Conservation (phyloP, 345 rosid species). For the Linum usitatissimum region DNA sequence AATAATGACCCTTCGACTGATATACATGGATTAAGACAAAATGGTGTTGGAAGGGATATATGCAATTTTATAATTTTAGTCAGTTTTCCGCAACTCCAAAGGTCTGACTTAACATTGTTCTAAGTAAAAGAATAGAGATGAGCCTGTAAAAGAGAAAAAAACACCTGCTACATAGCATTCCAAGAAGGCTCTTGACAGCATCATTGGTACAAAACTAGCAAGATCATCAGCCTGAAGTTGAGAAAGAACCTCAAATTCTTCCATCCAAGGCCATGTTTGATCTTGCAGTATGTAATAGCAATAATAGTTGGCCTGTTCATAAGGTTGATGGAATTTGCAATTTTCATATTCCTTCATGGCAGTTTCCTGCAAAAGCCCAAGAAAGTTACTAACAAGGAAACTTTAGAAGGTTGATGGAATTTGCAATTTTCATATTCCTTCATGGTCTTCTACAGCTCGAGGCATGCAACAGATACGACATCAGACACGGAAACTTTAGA, state of each 20-base stretch:
- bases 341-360: conserved; percentile 58
- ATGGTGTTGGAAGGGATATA: too few relatives aligned
- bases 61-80: neutral
- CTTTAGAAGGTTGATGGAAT: too few relatives aligned
- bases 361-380: conserved; percentile 42
- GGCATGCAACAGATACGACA: too few relatives aligned
- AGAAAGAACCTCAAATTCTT: conserved; percentile 56
- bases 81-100: neutral
- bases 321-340: conserved; percentile 71
- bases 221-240: conserved; percentile 56
- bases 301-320: conserved; percentile 69
- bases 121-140: neutral
- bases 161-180: conserved; percentile 80
- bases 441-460: neutral
- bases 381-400: neutral
- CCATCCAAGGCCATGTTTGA: conserved; percentile 66
- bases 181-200: conserved; percentile 66
- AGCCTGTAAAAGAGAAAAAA: neutral
- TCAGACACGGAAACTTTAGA: too few relatives aligned
- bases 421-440: too few relatives aligned
- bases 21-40: neutral
- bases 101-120: neutral
- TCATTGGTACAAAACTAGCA: conserved; percentile 50
- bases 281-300: conserved; percentile 58
- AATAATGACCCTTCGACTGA: neutral